Conservation (phyloP, 192 early-diverging fungal species). For the Cetraspora pellucida region DNA sequence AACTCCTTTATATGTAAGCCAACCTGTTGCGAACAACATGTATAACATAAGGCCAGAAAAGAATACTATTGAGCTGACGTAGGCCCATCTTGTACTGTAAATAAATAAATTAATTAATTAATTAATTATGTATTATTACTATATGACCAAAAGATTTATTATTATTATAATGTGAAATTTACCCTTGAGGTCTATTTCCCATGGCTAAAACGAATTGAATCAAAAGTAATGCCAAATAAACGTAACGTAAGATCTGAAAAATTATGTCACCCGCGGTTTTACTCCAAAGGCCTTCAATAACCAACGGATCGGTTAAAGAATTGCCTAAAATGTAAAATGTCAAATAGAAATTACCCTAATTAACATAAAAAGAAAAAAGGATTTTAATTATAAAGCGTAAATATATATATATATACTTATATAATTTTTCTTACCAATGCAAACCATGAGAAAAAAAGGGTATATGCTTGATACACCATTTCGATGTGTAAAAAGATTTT, state of each 20-base stretch:
- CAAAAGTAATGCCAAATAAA: slow-evolving; percentile 81
- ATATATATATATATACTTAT: no score
- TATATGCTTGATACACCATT: slow-evolving; percentile 80
- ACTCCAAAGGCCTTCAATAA: slow-evolving; percentile 50
- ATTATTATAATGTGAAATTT: not conserved
- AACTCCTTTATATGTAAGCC: slow-evolving; percentile 51
- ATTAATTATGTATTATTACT: slow-evolving; percentile 50
- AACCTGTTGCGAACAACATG: slow-evolving; percentile 57
- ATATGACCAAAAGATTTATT: slow-evolving; percentile 34
- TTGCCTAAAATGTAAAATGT: slow-evolving; percentile 83
- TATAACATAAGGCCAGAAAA: slow-evolving; percentile 57
- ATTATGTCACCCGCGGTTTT: slow-evolving; percentile 38
- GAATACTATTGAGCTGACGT: slow-evolving; percentile 49
- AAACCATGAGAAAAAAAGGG: slow-evolving; percentile 90
- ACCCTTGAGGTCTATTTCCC: slow-evolving; percentile 95
- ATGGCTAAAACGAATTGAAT: slow-evolving; percentile 86
- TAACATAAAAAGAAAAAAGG: not conserved
- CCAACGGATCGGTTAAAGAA: slow-evolving; percentile 41
- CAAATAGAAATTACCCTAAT: slow-evolving; percentile 83
- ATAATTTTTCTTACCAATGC: slow-evolving; percentile 70
- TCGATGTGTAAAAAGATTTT: slow-evolving; percentile 77
- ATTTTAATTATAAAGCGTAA: no score
- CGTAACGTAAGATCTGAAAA: slow-evolving; percentile 49
- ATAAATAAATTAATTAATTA: slow-evolving; percentile 28
- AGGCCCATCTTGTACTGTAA: slow-evolving; percentile 58